phyloP scores from a whole-genome alignment of 495 filamentous ascomycete genomes.

The Chaetomium fimeti region DNA sequence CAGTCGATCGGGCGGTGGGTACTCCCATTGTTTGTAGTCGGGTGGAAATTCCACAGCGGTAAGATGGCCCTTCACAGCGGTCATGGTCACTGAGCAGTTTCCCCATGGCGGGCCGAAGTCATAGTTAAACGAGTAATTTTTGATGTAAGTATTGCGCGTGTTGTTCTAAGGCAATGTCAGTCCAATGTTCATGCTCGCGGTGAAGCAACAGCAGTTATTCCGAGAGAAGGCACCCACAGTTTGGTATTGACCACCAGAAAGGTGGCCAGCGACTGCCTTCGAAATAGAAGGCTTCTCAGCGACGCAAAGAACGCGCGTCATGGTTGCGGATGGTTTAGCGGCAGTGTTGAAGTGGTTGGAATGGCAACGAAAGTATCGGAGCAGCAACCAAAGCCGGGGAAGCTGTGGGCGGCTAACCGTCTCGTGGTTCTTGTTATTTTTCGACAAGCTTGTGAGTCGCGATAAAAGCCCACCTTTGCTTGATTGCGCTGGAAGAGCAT shows the following conservation, averaged over 20 bases:
- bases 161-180: constrained; percentile 39
- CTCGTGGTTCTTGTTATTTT: constrained; percentile 1
- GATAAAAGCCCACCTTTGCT: constrained; percentile 10
- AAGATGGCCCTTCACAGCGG: constrained; percentile 84
- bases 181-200: not conserved
- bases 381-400: not conserved
- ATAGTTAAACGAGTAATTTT: constrained; percentile 92
- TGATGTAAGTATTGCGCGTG: constrained; percentile 71
- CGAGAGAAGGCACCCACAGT: constrained; percentile 55
- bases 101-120: constrained; percentile 82
- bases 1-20: constrained; percentile 71
- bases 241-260: constrained; percentile 70
- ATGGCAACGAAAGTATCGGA: not conserved
- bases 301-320: constrained; percentile 75
- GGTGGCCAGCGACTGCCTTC: constrained; percentile 85
- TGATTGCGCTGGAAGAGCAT: constrained; percentile 2
- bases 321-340: constrained; percentile 18
- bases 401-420: not conserved
- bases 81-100: constrained; percentile 81
- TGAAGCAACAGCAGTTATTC: not conserved
- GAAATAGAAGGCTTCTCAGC: constrained; percentile 97
- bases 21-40: constrained; percentile 72
- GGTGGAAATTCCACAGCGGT: constrained; percentile 67
- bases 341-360: not conserved
- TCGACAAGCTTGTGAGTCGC: not conserved